These are phyloP conservation scores for Sungouiozyma ichnusensis DNA, from an alignment of 805 yeast genomes.

Conservation along the genomic window DNA sequence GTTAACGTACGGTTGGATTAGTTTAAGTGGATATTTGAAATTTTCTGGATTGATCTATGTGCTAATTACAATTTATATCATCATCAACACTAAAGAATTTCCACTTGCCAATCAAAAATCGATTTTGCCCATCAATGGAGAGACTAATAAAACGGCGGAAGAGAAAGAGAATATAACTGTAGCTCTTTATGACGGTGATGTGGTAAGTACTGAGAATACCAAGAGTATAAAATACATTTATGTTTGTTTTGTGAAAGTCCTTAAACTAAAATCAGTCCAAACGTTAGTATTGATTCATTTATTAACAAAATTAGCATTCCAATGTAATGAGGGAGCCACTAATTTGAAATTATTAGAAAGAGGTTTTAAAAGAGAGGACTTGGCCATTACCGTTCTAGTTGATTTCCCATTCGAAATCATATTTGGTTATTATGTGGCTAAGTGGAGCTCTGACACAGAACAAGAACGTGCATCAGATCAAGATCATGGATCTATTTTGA, in stretches of 20 bases:
- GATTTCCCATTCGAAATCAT: constrained; percentile 94
- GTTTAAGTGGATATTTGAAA: constrained; percentile 63
- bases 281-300: constrained; percentile 65
- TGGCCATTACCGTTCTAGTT: constrained; percentile 83
- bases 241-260: constrained; percentile 54
- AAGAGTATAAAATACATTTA: constrained; percentile 45
- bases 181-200: constrained; percentile 25
- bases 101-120: constrained; percentile 36
- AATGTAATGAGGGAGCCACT: constrained; percentile 92
- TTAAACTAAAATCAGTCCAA: constrained; percentile 61
- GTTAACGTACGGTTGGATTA: constrained; percentile 50
- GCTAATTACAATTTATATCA: constrained; percentile 51
- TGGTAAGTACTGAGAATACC: constrained; percentile 17
- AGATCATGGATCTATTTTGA: constrained; percentile 5
- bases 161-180: constrained; percentile 9
- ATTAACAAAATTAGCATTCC: constrained; percentile 82
- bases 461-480: neutral
- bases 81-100: constrained; percentile 58
- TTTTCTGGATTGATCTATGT: constrained; percentile 72
- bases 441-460: constrained; percentile 68
- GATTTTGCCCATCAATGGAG: constrained; percentile 4
- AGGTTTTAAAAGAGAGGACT: constrained; percentile 87
- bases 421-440: constrained; percentile 91
- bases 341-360: constrained; percentile 81
- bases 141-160: constrained; percentile 2